Conservation (phyloP, 2,329 filamentous ascomycete species). For the Fusarium beomiforme region DNA sequence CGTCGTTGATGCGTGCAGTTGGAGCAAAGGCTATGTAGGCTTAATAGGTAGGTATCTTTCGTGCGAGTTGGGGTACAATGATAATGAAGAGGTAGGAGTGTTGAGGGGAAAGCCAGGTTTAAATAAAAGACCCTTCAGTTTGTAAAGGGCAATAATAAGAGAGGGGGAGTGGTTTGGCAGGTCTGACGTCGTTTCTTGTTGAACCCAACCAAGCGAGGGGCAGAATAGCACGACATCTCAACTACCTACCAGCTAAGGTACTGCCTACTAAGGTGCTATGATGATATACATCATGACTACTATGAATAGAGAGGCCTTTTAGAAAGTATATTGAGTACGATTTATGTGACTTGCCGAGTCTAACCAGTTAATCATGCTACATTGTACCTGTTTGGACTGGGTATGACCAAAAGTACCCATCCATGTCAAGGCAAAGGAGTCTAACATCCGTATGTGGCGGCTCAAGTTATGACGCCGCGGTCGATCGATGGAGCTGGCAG, state of each 20-base stretch:
- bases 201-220: slow-evolving; percentile 3
- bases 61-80: slow-evolving; percentile 11
- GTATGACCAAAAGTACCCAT: slow-evolving; percentile 3
- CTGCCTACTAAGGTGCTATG: background rate
- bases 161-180: slow-evolving; percentile 3
- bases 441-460: slow-evolving; percentile 23
- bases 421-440: slow-evolving; percentile 5
- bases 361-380: background rate
- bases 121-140: slow-evolving; percentile 20
- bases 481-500: slow-evolving; percentile 22
- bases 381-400: background rate
- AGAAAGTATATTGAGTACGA: background rate
- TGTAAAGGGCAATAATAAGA: background rate
- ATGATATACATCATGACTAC: slow-evolving; percentile 10
- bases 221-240: background rate
- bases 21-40: background rate
- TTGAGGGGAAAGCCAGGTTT: slow-evolving; percentile 25
- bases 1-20: background rate
- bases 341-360: background rate
- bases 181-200: slow-evolving; percentile 34
- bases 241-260: too few relatives aligned
- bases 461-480: slow-evolving; percentile 29
- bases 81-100: background rate
- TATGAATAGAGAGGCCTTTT: slow-evolving; percentile 6
- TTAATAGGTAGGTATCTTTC: slow-evolving; percentile 16